Evolutionary conservation across 2,329 filamentous ascomycete species (phyloP).

Genomic region (Colletotrichum costaricense): DNA sequence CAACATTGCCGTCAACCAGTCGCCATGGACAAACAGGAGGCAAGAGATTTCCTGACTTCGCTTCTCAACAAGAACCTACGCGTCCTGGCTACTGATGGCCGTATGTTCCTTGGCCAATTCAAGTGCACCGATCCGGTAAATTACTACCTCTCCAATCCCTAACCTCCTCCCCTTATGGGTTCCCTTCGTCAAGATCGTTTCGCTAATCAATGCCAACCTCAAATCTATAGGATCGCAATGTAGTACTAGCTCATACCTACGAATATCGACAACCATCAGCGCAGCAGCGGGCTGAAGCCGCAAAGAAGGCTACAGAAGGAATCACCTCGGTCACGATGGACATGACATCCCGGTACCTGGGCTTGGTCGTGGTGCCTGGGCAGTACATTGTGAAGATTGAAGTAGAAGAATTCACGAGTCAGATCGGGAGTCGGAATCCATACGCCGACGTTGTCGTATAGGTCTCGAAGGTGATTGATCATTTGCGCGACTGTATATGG

Average conservation of each 20-base stretch:
- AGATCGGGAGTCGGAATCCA: conserved; percentile 47
- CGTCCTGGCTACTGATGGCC: conserved; percentile 82
- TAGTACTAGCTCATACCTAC: conserved; percentile 86
- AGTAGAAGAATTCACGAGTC: conserved; percentile 79
- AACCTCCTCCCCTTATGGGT: neutral
- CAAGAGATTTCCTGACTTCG: conserved; percentile 67
- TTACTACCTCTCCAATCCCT: neutral
- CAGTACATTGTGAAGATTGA: conserved; percentile 89
- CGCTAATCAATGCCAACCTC: neutral
- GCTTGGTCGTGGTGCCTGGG: conserved; percentile 89
- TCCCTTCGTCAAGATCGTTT: conserved; percentile 1
- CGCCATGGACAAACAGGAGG: conserved; percentile 62
- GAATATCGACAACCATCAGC: conserved; percentile 85
- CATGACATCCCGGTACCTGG: conserved; percentile 88
- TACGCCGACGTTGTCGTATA: conserved; percentile 10
- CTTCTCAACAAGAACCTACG: conserved; percentile 84
- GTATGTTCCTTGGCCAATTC: conserved; percentile 90
- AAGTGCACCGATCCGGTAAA: conserved; percentile 88
- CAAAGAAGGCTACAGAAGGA: conserved; percentile 42
- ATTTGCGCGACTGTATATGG: neutral
- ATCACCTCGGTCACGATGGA: conserved; percentile 68
- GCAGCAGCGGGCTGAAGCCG: conserved; percentile 54
- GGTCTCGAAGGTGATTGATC: neutral
- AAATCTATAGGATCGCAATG: conserved; percentile 78
- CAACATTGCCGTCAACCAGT: neutral